Evolutionary conservation across 345 rosid genomes (phyloP), one percentile per base, ranked within the genome.

Genomic region (Nephelium lappaceum): DNA sequence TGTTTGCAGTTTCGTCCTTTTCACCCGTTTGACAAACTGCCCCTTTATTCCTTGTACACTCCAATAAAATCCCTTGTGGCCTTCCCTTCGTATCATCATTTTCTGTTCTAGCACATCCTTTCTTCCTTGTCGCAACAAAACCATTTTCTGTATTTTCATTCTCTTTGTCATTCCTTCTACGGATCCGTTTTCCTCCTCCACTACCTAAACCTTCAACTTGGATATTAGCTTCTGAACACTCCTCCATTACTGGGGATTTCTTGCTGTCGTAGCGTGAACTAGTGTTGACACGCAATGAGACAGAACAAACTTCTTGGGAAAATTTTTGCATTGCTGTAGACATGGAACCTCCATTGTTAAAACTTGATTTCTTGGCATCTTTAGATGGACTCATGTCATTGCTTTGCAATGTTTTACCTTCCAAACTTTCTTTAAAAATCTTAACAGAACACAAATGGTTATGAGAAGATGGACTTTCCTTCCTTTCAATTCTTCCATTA

Each of bases 71-170:
- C 74, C 47, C 60, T 64, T 12, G 63, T 38, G 84, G 74, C 81
- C 65, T 78, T 19, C 0, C 42, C 73, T 27, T 38, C 31, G 77
- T 77, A 79, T 84, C 78, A 73, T 47, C 85, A 72, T 68, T 82
- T 53, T 79, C 82, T 74, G 73, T 9, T 79, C 74, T 78, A 58
- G 41, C 25, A 19, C 60, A 5, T 72, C 77, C 86, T 61, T 71
- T 77, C 86, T 84, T 91, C 78, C 83, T 88, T 78, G 77, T 80
- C 2, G 90, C 83, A 71, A 90, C 85, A 81, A 90, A 93, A 64
- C 92, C 94, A 77, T 81, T 74, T 71, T 80, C 83, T 19, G 51
- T 57, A 41, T 67, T 67, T 68, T 42, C 75, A 69, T 80, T 83
- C 76, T 90, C 91, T 71, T 83, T 85, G 72, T 61, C 77, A 41